Evolutionary conservation across 257 asterid genomes (phyloP).

Genomic region (Solanum habrochaites): DNA sequence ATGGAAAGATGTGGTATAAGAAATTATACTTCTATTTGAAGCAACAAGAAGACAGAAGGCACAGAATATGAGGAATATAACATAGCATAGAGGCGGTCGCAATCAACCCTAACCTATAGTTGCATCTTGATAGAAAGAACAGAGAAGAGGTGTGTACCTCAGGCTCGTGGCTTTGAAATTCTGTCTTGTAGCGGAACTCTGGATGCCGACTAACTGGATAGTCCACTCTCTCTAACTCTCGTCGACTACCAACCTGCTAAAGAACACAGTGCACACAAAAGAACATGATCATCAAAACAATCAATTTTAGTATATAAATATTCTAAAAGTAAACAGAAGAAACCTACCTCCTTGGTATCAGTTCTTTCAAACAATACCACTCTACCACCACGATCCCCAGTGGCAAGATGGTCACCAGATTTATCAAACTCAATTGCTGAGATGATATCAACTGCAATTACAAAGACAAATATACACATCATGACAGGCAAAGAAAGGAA

Average conservation of each 20-base stretch:
- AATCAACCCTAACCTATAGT: not conserved
- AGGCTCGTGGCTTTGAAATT: slow-evolving; percentile 99
- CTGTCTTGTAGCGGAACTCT: slow-evolving; percentile 94
- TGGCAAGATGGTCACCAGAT: slow-evolving; percentile 57
- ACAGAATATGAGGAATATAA: not conserved
- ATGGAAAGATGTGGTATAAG: slow-evolving; percentile 6
- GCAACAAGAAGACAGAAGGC: not conserved
- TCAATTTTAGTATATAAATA: not conserved
- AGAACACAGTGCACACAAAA: not conserved
- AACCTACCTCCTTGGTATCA: slow-evolving; percentile 36
- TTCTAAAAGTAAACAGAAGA: not conserved
- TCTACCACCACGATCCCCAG: slow-evolving; percentile 60
- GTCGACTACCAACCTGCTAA: slow-evolving; percentile 67
- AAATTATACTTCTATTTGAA: not conserved
- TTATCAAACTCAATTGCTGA: slow-evolving; percentile 57
- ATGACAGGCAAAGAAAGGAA: not conserved
- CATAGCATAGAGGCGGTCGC: not conserved
- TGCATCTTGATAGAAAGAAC: not conserved
- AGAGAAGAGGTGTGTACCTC: slow-evolving; percentile 46
- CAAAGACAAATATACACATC: not conserved
- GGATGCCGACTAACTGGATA: slow-evolving; percentile 67
- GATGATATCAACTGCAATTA: slow-evolving; percentile 68
- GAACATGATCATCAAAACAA: not conserved
- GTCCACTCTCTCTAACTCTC: slow-evolving; percentile 73
- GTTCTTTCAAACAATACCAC: slow-evolving; percentile 53